Conservation (phyloP, 192 early-diverging fungal genomes). For the Podila epigama region DNA sequence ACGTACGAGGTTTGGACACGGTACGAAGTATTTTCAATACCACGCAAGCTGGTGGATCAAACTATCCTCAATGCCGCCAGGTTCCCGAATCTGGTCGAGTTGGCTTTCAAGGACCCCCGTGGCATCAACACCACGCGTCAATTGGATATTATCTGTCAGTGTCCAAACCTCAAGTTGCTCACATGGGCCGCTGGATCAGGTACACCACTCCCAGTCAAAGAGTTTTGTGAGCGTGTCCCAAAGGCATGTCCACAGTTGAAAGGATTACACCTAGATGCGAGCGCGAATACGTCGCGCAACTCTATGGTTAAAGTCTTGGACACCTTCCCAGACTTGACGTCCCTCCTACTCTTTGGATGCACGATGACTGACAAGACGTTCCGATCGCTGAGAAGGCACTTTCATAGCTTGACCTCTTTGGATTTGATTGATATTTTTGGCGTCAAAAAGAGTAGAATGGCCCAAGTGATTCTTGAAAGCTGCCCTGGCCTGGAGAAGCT, state of each 20-base stretch:
- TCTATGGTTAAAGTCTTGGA: slow-evolving; percentile 15
- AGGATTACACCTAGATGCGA: slow-evolving; percentile 20
- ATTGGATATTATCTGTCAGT: slow-evolving; percentile 29
- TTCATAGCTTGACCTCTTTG: slow-evolving; percentile 6
- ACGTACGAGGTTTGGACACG: background rate
- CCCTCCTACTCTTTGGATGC: slow-evolving; percentile 10
- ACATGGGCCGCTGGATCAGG: slow-evolving; percentile 24
- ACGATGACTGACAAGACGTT: slow-evolving; percentile 8
- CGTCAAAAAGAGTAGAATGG: slow-evolving; percentile 35
- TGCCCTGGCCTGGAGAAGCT: slow-evolving; percentile 11
- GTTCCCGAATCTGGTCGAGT: slow-evolving; percentile 18
- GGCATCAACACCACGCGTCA: slow-evolving; percentile 13
- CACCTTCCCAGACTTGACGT: slow-evolving; percentile 1
- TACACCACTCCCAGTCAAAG: slow-evolving; percentile 8
- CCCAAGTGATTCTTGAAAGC: slow-evolving; percentile 12
- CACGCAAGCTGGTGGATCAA: background rate
- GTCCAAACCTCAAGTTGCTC: slow-evolving; percentile 16
- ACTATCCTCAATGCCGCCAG: background rate
- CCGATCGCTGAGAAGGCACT: slow-evolving; percentile 11
- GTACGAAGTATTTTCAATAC: slow-evolving; percentile 7
- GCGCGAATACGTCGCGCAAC: slow-evolving; percentile 7
- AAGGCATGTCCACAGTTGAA: slow-evolving; percentile 18
- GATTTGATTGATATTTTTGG: slow-evolving; percentile 14
- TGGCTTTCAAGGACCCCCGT: slow-evolving; percentile 22
- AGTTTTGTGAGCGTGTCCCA: slow-evolving; percentile 28